Base-by-base conservation (phyloP, 2,329 filamentous ascomycete species). In the Colletotrichum zoysiae region DNA sequence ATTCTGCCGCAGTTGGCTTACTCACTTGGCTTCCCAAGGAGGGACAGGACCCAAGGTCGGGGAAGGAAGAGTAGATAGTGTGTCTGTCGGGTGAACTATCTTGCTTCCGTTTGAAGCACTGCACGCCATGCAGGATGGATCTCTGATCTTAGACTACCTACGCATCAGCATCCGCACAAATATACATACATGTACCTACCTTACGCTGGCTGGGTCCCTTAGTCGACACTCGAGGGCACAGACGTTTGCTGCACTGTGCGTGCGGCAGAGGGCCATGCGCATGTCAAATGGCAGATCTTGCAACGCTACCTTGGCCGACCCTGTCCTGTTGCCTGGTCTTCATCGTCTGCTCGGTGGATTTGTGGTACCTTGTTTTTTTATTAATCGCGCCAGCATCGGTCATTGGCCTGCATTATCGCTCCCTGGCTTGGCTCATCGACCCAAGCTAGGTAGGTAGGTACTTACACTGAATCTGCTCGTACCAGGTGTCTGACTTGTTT, bases 241-340 rank as follows among this genome's bases (percentile, higher is more conserved):
- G 70, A 70, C 70, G 16, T 70, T 42, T 51, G 57, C 67, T 73
- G 70, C 67, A 71, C 70, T 73, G 70, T 73, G 70, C 70, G 70
- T 73, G 67, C 70, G 66, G 70, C 58, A 70, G 70, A 73, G 67
- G 67, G 61, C 67, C 61, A 71, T 67, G 70, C 70, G 70, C 61
- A 71, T 72, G 70, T 72, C 70, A 72, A 69, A 70, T 26, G 62
- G 67, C 50, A 66, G 70, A 73, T 73, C 70, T 73, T 73, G 61
- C 53, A 71, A 73, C 70, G 67, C 70, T 73, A 73, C 67, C 20
- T 64, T 63, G 69, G 65, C 59, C 42, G 60, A 65, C 70, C 70
- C 60, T 65, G 65, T 53, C 4, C 30, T 35, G 35, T 35, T n/a
- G 51, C 20, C 61, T 46, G 26, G 62, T 38, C 48, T 61, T 61